Conservation (phyloP, 768 basidiomycete species). For the Hysterangium stoloniferum region DNA sequence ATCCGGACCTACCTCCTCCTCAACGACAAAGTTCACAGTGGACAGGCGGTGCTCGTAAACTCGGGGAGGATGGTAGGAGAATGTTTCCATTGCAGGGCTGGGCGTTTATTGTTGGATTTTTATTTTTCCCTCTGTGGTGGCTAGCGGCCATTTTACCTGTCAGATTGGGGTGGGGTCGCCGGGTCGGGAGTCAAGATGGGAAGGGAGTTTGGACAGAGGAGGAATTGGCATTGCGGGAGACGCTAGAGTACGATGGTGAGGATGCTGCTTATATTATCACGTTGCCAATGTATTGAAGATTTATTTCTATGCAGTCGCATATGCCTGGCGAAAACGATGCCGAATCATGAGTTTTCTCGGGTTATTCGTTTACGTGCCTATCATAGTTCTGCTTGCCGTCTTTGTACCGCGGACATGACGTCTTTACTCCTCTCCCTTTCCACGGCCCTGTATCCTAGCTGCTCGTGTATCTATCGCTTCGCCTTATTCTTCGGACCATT, state of each 20-base stretch:
- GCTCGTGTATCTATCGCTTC: too few relatives aligned
- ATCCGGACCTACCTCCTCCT: constrained; percentile 55
- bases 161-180: constrained; percentile 56
- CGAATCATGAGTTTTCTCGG: constrained; percentile 64
- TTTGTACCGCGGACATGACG: constrained; percentile 33
- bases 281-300: neutral
- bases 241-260: constrained; percentile 9
- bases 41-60: constrained; percentile 54
- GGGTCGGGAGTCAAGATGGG: constrained; percentile 58
- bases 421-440: neutral
- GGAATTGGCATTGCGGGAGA: constrained; percentile 20
- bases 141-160: constrained; percentile 50
- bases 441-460: too few relatives aligned
- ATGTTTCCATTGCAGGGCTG: constrained; percentile 53
- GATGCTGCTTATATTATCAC: constrained; percentile 9
- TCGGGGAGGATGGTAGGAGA: constrained; percentile 36
- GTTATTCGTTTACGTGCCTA: constrained; percentile 69
- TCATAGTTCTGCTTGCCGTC: constrained; percentile 65
- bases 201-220: constrained; percentile 70
- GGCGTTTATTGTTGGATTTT: constrained; percentile 70
- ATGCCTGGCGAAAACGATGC: constrained; percentile 67
- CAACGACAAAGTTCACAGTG: constrained; percentile 42
- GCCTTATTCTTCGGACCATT: too few relatives aligned
- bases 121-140: constrained; percentile 55
- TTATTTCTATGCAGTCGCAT: constrained; percentile 46